phyloP scores from a whole-genome alignment of 2,329 filamentous ascomycete genomes.

The Xylaria sp. region DNA sequence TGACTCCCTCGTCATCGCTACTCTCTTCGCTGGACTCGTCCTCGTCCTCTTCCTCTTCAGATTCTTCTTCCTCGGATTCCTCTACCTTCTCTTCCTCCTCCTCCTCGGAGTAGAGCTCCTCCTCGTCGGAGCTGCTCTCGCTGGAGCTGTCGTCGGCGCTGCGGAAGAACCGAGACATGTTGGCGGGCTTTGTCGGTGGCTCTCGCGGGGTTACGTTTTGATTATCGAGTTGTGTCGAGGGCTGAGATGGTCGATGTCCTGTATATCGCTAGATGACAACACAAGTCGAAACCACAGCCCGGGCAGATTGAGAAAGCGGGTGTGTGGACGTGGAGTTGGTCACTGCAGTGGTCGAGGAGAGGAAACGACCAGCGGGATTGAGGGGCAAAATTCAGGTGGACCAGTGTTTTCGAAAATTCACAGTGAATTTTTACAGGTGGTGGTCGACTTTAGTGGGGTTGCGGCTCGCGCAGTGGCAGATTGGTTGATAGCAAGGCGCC shows the following conservation, averaged over 20 bases:
- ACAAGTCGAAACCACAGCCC: constrained; percentile 11
- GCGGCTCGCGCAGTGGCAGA: constrained; percentile 13
- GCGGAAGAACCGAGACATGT: constrained; percentile 97
- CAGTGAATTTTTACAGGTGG: constrained; percentile 39
- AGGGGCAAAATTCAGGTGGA: constrained; percentile 37
- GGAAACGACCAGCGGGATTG: constrained; percentile 28
- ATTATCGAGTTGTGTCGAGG: background rate
- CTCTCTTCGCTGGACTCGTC: constrained; percentile 61
- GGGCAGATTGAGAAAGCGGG: constrained; percentile 6
- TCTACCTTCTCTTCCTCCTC: constrained; percentile 65
- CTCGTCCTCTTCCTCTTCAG: constrained; percentile 58
- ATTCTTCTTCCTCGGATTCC: constrained; percentile 57
- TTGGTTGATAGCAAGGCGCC: background rate
- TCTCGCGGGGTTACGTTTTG: constrained; percentile 12
- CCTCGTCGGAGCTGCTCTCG: constrained; percentile 95
- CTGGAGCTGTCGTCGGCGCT: constrained; percentile 90
- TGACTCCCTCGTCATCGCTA: constrained; percentile 67
- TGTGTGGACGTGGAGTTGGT: constrained; percentile 23
- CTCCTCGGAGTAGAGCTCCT: constrained; percentile 86
- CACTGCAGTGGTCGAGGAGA: constrained; percentile 19
- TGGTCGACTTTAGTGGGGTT: constrained; percentile 41
- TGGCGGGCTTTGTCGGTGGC: constrained; percentile 44
- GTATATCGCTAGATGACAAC: constrained; percentile 1
- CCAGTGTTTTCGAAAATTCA: constrained; percentile 40
- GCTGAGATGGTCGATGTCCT: constrained; percentile 1